A percentile compares a stretch with the other conserved stretches of the same genome.
Evolutionary conservation across 306 rosid genomes (phyloP).

Genomic region (Medicago ruthenica): DNA sequence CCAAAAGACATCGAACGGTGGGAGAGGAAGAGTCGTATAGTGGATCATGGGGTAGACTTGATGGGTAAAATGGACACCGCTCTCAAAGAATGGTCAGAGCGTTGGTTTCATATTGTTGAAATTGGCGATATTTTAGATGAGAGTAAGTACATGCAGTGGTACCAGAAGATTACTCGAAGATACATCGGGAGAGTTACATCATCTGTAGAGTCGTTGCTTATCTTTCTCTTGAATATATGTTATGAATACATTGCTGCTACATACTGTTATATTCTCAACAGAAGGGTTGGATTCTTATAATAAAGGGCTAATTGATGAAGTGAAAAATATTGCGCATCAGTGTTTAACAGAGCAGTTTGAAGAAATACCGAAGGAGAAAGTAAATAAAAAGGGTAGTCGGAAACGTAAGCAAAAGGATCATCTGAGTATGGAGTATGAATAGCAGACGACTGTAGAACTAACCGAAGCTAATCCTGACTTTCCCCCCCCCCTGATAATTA

Average conservation of each 20-base stretch:
- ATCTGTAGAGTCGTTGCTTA: constrained; percentile 61
- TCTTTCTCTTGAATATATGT: constrained; percentile 33
- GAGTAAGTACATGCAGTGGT: constrained; percentile 67
- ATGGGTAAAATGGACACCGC: constrained; percentile 61
- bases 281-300: constrained; percentile 74
- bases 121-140: constrained; percentile 52
- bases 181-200: constrained; percentile 73
- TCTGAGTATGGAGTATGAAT: constrained; percentile 37
- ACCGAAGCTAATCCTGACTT: constrained; percentile 35
- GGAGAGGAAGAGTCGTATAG: constrained; percentile 74
- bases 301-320: constrained; percentile 59
- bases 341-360: constrained; percentile 67
- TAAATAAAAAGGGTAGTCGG: constrained; percentile 55
- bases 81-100: constrained; percentile 69
- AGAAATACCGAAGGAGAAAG: constrained; percentile 60
- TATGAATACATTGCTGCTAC: constrained; percentile 12
- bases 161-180: constrained; percentile 66
- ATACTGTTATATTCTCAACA: constrained; percentile 44
- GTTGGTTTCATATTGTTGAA: constrained; percentile 49
- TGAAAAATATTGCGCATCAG: constrained; percentile 61
- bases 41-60: constrained; percentile 67
- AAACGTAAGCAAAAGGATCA: constrained; percentile 68
- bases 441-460: constrained; percentile 30
- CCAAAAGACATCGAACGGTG: constrained; percentile 68
- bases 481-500: constrained; percentile 9